Conservation (phyloP, 1,139 yeast genomes). For the Waltiozyma sp. region DNA sequence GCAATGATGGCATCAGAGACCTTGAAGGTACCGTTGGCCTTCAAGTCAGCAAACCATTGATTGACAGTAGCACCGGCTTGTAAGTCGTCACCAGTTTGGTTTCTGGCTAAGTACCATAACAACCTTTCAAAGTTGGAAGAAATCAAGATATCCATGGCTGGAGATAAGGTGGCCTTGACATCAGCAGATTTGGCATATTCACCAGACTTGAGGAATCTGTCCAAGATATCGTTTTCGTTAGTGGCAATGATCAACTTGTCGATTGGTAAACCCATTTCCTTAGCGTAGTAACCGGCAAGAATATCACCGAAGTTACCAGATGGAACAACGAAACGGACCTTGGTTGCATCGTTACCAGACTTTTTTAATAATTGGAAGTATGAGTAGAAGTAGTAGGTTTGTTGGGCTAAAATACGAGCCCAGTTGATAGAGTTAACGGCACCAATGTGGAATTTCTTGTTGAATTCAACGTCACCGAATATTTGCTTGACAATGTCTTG, state of each 20-base stretch:
- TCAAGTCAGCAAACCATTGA: conserved; percentile 72
- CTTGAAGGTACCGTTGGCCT: conserved; percentile 60
- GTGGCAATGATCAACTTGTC: conserved; percentile 87
- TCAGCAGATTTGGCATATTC: conserved; percentile 63
- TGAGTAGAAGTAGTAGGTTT: conserved; percentile 89
- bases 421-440: conserved; percentile 98
- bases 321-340: conserved; percentile 84
- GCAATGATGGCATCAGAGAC: conserved; percentile 57
- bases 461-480: conserved; percentile 83
- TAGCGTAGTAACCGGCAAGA: conserved; percentile 91
- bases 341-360: conserved; percentile 26
- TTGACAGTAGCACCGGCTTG: conserved; percentile 69
- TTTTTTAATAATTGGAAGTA: conserved; percentile 61
- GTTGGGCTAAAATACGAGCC: conserved; percentile 97
- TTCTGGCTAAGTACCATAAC: conserved; percentile 85
- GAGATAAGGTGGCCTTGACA: conserved; percentile 85
- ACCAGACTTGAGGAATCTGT: conserved; percentile 83
- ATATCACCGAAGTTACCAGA: conserved; percentile 98
- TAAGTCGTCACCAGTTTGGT: conserved; percentile 42
- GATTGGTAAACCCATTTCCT: conserved; percentile 89
- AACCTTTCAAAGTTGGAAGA: conserved; percentile 94
- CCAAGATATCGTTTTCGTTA: conserved; percentile 86
- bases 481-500: conserved; percentile 92
- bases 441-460: conserved; percentile 83
- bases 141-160: conserved; percentile 96